Base-by-base conservation (phyloP, 2,329 filamentous ascomycete species). In the Trichoderma breve region DNA sequence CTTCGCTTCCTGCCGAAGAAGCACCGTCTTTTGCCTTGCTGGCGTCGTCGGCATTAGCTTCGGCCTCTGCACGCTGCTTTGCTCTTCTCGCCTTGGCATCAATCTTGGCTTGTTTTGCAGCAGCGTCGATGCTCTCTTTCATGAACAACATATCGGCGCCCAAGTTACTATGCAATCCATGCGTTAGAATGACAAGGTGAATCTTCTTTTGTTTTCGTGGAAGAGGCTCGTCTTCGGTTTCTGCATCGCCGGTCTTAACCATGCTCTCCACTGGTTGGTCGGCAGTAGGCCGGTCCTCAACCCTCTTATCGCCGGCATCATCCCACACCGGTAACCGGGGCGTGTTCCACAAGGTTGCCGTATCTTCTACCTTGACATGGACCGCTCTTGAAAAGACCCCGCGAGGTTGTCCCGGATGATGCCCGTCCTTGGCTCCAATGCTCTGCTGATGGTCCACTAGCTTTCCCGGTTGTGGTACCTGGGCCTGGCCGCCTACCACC, bases 131-230 rank as follows among this genome's bases (percentile, higher is more conserved):
- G 81, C 94, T 97, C 82, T 99, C 96, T 79, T 99, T 99, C 80
- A 99, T 83, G 79, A 93, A 99, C 24, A 99, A 85, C 96, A 99
- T 97, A 80, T 99, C 96, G 26, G 94, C 93, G 6, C 96, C 94
- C 14, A 98, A 86, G 80, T 99, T 99, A 82, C 95, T 97, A 81
- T 99, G 96, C 74, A 99, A 82, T 0, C 96, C 96, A 83, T 99
- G 96, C 0, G 96, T 98, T 64, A 99, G 83, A 39, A 99, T 86
- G 28, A 99, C 96, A 55, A 99, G 84, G 79, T 99, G 96, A 2
- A 99, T 86, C 75, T 92, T 95, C 82, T 93, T 94, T 75, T 87
- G 87, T 79, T 90, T 92, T 74, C 83, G 86, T 18, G 28, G 43
- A 11, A 43, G 36, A 28, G 73, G 72, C 67, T 76, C 76, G 67